Conservation (phyloP, 352 stramenopile species). For the Pythium brachiatum region DNA sequence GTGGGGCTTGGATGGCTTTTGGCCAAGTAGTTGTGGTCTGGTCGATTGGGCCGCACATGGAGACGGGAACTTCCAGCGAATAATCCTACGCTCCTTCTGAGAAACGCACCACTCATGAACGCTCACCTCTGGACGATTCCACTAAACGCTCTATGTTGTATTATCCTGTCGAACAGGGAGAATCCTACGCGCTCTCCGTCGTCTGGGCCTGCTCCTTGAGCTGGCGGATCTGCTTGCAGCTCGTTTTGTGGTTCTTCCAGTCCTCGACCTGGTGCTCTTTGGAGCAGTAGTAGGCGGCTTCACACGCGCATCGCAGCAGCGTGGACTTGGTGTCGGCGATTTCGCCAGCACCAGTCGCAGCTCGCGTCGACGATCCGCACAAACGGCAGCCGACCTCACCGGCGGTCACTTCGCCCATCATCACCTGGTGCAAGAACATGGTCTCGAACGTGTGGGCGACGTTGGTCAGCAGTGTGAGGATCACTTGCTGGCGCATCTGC, state of each 20-base stretch:
- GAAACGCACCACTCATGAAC: too few relatives aligned
- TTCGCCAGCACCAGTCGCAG: conserved; percentile 4
- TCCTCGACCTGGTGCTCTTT: conserved; percentile 83
- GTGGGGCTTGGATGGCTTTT: too few relatives aligned
- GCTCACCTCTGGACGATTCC: too few relatives aligned
- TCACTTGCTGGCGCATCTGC: conserved; percentile 83
- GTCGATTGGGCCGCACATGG: too few relatives aligned
- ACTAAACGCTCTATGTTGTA: conserved; percentile 1
- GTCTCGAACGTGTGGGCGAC: conserved; percentile 82
- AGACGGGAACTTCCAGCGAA: too few relatives aligned
- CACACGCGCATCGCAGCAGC: conserved; percentile 70
- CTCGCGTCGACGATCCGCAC: conserved; percentile 50
- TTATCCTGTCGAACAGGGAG: not conserved
- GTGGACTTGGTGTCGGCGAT: conserved; percentile 12
- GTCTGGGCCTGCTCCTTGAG: conserved; percentile 10
- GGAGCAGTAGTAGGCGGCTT: conserved; percentile 79
- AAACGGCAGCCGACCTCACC: conserved; percentile 66
- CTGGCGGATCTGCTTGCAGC: conserved; percentile 69
- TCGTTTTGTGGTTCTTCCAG: conserved; percentile 77
- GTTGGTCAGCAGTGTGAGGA: conserved; percentile 79
- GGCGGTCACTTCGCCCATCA: conserved; percentile 59
- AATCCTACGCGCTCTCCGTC: conserved; percentile 4
- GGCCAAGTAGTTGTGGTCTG: too few relatives aligned
- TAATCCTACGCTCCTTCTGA: too few relatives aligned
- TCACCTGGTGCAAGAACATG: conserved; percentile 73